These are phyloP conservation scores for Penicillium silybi DNA, from an alignment of 495 filamentous ascomycete genomes.

Conservation along the genomic window DNA sequence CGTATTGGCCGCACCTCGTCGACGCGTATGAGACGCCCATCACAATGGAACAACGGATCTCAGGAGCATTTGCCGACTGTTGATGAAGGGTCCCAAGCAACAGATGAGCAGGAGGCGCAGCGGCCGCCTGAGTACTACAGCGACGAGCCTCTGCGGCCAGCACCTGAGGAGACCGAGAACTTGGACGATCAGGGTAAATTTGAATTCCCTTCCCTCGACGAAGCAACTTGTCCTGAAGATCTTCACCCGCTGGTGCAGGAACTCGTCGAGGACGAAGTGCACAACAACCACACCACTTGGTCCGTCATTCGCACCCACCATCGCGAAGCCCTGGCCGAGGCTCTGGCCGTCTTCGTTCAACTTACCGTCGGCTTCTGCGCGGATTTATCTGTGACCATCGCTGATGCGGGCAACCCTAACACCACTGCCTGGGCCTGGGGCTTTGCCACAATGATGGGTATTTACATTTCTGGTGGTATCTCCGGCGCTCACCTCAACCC, in stretches of 20 bases:
- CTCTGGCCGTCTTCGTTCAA: constrained; percentile 43
- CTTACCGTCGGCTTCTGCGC: constrained; percentile 46
- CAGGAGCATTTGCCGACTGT: constrained; percentile 25
- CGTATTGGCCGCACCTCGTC: constrained; percentile 31
- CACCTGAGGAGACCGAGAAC: constrained; percentile 16
- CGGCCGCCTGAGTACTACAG: constrained; percentile 5
- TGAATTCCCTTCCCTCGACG: constrained; percentile 22
- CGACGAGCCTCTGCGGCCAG: constrained; percentile 18
- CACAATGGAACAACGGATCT: constrained; percentile 9
- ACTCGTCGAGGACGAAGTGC: constrained; percentile 40
- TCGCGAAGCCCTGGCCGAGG: constrained; percentile 48
- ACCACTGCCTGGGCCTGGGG: constrained; percentile 54
- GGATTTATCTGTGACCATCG: constrained; percentile 46
- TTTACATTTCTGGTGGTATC: constrained; percentile 54
- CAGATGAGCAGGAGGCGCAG: constrained; percentile 8
- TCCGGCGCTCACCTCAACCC: constrained; percentile 55
- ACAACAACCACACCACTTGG: constrained; percentile 52
- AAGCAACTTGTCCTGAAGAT: constrained; percentile 32
- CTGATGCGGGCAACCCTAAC: constrained; percentile 40
- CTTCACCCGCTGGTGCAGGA: constrained; percentile 39
- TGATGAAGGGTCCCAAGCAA: constrained; percentile 19
- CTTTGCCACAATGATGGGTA: constrained; percentile 53
- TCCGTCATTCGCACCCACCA: constrained; percentile 49
- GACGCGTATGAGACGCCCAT: constrained; percentile 17
- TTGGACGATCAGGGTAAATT: constrained; percentile 7